Evolutionary conservation across 1,284 basidiomycete species (phyloP), one percentile per base, ranked within the genome.

Genomic region (Rhodotorula glutinis): DNA sequence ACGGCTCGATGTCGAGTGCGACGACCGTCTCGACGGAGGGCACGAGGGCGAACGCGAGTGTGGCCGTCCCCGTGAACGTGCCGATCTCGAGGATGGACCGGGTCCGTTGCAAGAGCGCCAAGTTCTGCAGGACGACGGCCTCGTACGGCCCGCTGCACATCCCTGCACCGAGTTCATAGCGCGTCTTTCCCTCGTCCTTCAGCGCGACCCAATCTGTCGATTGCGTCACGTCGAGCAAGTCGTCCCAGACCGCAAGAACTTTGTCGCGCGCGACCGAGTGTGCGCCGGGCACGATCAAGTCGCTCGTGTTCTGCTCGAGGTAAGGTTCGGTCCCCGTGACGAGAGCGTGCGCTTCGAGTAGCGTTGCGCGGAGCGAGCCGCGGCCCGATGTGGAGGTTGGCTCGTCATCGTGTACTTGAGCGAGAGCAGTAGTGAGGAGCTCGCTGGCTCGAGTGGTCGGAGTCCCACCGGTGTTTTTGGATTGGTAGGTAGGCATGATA

Each of bases 1-100:
- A 78, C 1, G 72, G 72, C 55, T 79, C 78, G 65, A 78, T 72
- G 49, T 79, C 78, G 33, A 78, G 71, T 3, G 76, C 73, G 23
- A 75, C 72, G 47, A 79, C 69, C n/a, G 65, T 63, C 43, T 70
- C 52, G 30, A 74, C 68, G 19, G 61, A 60, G 9, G 67, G 68
- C 5, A 75, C 25, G 5, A 73, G 58, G n/a, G 67, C 73, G 29
- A 75, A 55, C 25, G 74, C 73, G 44, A 73, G 72, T 57, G 69
- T 70, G 1, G 69, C 62, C 0, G 69, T 70, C 9, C 69, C 69
- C 16, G 69, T 70, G 29, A 70, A 70, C 11, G 65, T 76, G 74
- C 69, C 69, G 16, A 70, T 70, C 40, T 70, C 69, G 46, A 70
- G 61, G 3, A 67, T 46, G 14, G 27, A 25, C 25, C 17, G 54